Base-by-base conservation (phyloP, 2,329 filamentous ascomycete genomes). In the Lecanosticta acicola region DNA sequence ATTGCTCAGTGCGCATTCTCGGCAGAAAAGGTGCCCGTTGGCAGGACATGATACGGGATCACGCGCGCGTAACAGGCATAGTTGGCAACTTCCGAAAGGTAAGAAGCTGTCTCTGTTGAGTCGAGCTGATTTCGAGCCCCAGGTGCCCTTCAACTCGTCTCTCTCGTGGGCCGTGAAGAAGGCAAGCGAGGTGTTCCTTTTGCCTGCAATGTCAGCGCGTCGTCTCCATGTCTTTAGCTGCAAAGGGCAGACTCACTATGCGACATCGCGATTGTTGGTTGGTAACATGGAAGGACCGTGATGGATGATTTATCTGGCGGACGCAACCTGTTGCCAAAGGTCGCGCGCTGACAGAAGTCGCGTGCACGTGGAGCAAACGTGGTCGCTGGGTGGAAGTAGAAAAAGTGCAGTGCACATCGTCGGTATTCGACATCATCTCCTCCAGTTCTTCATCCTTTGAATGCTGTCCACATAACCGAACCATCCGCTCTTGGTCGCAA, bases 161-260 rank as follows among this genome's bases (percentile, higher is more conserved):
- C 93, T 84, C 71, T 97, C 93, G 70, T 96, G 82, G 18, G 88
- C 83, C 26, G 93, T 97, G 74, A 97, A 97, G 68, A 96, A 89
- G 34, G 89, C 83, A 36, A 91, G 82, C 36, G 87, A 91, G 36
- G 89, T 94, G 71, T 96, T 95, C 59, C 88, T 81, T 72, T 95
- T 94, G 59, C 66, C 64, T 66, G 48, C 26, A 20, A 45, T 43
- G 41, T 51, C 16, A 48, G 44, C 41, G 9, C 13, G 13, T 41
- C 10, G 7, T 33, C 9, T 18, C 11, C 3, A 17, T 26, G 32
- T 3, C n/a, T n/a, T n/a, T n/a, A n/a, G n/a, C n/a, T n/a, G n/a
- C n/a, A n/a, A 13, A 5, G 3, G 18, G 7, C 3, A 16, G 24
- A 45, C 48, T 48, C 33, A 51, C 48, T 51, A 20, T 51, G 48